Percentiles rank a stretch among this genome's conserved stretches.
Conservation (phyloP, 192 early-diverging fungal genomes). For the Coemansia sp. region DNA sequence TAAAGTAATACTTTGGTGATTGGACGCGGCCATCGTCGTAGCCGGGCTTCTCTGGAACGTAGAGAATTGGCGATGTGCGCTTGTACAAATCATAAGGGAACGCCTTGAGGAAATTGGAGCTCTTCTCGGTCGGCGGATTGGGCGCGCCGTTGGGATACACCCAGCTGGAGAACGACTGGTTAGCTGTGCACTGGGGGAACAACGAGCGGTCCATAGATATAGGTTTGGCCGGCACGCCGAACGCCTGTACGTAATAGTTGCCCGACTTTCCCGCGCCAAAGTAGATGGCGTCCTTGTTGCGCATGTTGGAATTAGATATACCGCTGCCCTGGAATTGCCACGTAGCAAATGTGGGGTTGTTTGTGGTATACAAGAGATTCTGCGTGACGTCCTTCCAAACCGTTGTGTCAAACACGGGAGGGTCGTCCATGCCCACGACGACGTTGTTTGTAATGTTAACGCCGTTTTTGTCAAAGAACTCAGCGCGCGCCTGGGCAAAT, state of each 20-base stretch:
- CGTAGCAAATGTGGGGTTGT: conserved; percentile 45
- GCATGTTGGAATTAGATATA: conserved; percentile 10
- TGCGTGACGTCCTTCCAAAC: conserved; percentile 39
- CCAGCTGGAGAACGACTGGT: conserved; percentile 52
- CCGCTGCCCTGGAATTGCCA: conserved; percentile 36
- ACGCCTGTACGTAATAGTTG: conserved; percentile 49
- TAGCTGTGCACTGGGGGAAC: conserved; percentile 37
- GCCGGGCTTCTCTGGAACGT: background rate
- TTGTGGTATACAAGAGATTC: conserved; percentile 27
- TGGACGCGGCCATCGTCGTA: conserved; percentile 28
- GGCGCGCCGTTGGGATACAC: conserved; percentile 34
- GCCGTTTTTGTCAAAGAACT: conserved; percentile 19
- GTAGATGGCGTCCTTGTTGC: conserved; percentile 5
- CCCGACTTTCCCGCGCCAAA: conserved; percentile 37
- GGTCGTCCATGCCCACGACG: background rate
- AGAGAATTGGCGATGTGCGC: background rate
- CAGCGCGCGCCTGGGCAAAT: conserved; percentile 43
- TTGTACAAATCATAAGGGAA: conserved; percentile 32
- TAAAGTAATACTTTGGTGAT: conserved; percentile 38
- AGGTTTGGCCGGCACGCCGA: conserved; percentile 30
- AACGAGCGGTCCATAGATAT: conserved; percentile 8
- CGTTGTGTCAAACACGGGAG: conserved; percentile 23
- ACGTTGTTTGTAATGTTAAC: conserved; percentile 15
- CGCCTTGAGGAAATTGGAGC: conserved; percentile 12
- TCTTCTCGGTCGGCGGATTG: background rate